A percentile compares a stretch with the other conserved stretches of the same genome.
These are phyloP conservation scores for Torulaspora gathmanii DNA, from an alignment of 805 yeast species.

Conservation along the genomic window DNA sequence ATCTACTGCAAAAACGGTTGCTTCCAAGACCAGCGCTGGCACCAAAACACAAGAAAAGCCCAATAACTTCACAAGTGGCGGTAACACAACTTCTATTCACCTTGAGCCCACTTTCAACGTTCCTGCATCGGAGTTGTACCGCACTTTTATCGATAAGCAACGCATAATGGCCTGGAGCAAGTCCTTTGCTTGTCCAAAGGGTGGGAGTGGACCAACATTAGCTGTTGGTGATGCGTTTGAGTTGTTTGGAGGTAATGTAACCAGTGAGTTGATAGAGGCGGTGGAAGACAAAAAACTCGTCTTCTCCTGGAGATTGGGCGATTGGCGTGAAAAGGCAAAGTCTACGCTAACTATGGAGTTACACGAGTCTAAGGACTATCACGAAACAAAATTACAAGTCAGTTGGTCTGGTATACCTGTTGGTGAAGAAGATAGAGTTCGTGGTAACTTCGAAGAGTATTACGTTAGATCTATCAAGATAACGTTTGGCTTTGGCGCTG, in stretches of 20 bases:
- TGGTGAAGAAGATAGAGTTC: constrained; percentile 89
- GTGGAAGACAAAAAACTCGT: constrained; percentile 55
- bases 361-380: constrained; percentile 60
- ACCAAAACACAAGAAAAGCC: constrained; percentile 15
- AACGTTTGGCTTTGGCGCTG: constrained; percentile 95
- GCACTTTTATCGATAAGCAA: constrained; percentile 68
- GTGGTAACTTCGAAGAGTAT: constrained; percentile 80
- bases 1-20: constrained; percentile 13
- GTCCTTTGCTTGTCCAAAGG: constrained; percentile 39
- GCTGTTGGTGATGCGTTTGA: constrained; percentile 57
- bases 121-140: constrained; percentile 77
- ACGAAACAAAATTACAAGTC: constrained; percentile 78
- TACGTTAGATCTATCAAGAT: constrained; percentile 84
- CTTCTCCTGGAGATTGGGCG: constrained; percentile 80
- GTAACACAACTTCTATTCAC: constrained; percentile 73
- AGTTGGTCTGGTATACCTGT: constrained; percentile 85
- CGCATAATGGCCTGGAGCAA: constrained; percentile 91
- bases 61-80: constrained; percentile 13
- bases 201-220: constrained; percentile 38
- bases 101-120: constrained; percentile 80
- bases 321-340: constrained; percentile 83
- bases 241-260: constrained; percentile 82
- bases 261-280: constrained; percentile 61
- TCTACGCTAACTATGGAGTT: constrained; percentile 65
- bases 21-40: constrained; percentile 8